These are phyloP conservation scores for Larix sibirica DNA, from an alignment of 83 land plant genomes.

Conservation along the genomic window DNA sequence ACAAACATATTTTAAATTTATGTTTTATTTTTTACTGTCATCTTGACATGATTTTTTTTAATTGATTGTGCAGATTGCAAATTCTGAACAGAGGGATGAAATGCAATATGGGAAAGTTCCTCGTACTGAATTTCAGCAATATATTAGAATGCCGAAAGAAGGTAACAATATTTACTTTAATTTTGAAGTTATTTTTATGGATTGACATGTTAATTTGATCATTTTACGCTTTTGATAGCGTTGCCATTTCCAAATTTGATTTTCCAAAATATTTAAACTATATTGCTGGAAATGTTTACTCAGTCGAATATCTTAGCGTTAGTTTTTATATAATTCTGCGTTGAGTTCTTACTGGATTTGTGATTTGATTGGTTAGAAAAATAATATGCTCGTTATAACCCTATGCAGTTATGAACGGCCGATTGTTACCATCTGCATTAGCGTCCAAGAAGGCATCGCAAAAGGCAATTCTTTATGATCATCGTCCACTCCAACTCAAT, in stretches of 20 bases:
- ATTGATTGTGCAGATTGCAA: conserved; percentile 38
- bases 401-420: conserved; percentile 26
- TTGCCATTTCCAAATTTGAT: too few species aligned
- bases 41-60: conserved; percentile 1
- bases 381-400: background rate
- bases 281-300: too few species aligned
- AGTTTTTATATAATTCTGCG: too few species aligned
- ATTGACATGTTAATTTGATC: too few species aligned
- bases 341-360: too few species aligned
- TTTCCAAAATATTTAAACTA: too few species aligned
- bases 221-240: too few species aligned
- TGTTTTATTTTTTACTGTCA: background rate
- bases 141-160: conserved; percentile 42
- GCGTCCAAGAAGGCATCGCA: conserved; percentile 2
- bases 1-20: background rate
- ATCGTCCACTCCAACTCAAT: conserved; percentile 60
- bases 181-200: too few species aligned
- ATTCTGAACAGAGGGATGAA: conserved; percentile 60
- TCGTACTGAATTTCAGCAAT: conserved; percentile 64
- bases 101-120: conserved; percentile 56
- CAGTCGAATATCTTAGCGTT: too few species aligned
- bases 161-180: conserved; percentile 23
- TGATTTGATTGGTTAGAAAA: too few species aligned
- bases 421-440: background rate
- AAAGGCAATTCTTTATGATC: conserved; percentile 66